Evolutionary conservation across 768 basidiomycete genomes (phyloP), one percentile per base, ranked within the genome.

Genomic region (Phlebiopsis gigantea): DNA sequence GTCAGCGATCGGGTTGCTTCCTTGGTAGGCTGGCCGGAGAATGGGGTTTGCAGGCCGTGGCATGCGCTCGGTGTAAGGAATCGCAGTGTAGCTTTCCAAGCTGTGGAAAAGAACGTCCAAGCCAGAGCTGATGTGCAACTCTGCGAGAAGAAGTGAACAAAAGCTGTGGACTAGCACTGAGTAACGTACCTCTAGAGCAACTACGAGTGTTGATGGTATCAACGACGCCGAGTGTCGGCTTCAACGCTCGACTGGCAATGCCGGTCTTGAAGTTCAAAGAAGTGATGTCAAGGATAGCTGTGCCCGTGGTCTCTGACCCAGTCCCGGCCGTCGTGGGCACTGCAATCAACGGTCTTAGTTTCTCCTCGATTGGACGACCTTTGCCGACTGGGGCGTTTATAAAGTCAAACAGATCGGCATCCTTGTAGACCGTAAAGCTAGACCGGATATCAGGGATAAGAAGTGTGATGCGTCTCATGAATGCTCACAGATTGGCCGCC

Each of bases 41-140:
- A 94, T 87, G 2, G 96, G 96, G 71, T 98, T 97, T 8, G 81
- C 65, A 2, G 96, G 96, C 24, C 96, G 83, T 5, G 95, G 96
- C 1, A 80, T 84, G 48, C 96, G 88, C 71, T 96, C 90, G 19
- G 84, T 87, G 69, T 96, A 96, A n/a, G 92, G 93, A 61, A 97
- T 94, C 5, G 93, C 90, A 7, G 93, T 96, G 68, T 89, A 96
- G 58, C 88, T 93, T 71, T 98, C 95, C 72, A 98, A 76, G 52
- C 94, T 91, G 64, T 98, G 96, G 81, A 98, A 98, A 30, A 98
- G 74, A 1, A 97, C 94, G 68, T 98, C 96, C 46, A 98, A 78
- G 2, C 96, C 96, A n/a, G 93, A 81, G 59, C 90, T 90, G 63
- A 98, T 93, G 65, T 97, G 93, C 9, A 98, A 87, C 51, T 87